Percentiles rank a stretch among this genome's conserved stretches.
Conservation (phyloP, 1,139 yeast species). For the Pneumocystis canis region DNA sequence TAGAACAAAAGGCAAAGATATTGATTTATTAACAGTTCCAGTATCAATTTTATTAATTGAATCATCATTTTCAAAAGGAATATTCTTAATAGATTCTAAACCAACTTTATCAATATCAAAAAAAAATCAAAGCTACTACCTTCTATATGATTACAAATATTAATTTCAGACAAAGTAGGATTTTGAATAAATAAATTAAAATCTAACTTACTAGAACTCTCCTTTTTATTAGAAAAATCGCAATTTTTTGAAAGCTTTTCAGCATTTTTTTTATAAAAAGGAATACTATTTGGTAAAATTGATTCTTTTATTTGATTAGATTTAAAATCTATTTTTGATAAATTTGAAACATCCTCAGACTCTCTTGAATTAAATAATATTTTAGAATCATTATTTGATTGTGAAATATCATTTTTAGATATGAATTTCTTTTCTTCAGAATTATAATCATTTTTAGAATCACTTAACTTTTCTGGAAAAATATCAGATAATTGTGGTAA, state of each 20-base stretch:
- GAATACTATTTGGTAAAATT: neutral
- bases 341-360: neutral
- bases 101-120: neutral
- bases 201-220: neutral
- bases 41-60: neutral
- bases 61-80: neutral
- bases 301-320: neutral
- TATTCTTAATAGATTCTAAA: neutral
- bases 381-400: neutral
- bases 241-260: neutral
- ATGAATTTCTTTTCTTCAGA: neutral
- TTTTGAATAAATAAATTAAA: neutral
- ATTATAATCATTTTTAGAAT: neutral
- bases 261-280: neutral
- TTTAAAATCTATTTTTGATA: neutral
- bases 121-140: too few relatives aligned
- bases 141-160: neutral
- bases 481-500: neutral
- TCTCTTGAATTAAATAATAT: neutral
- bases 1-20: neutral
- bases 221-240: neutral
- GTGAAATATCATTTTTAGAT: neutral
- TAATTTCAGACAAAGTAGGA: neutral
- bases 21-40: neutral
- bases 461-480: neutral